These are phyloP conservation scores for Plasmodium coatneyi DNA, from an alignment of 169 alveolate species.

Conservation along the genomic window DNA sequence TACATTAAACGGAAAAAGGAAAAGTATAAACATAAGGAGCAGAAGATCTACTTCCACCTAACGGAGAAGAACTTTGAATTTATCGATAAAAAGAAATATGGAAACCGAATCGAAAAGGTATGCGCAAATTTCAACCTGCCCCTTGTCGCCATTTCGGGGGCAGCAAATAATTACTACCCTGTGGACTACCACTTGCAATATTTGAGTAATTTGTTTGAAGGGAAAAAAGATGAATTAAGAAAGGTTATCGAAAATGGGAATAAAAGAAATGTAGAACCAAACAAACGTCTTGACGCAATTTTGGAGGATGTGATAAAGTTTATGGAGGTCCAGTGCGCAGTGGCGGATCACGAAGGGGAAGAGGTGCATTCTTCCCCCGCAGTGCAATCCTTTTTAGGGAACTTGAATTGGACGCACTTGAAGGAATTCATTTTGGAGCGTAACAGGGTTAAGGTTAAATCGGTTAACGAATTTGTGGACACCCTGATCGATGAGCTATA, in stretches of 20 bases:
- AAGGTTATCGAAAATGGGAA: constrained; percentile 31
- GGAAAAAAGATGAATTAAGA: constrained; percentile 3
- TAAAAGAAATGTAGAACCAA: background rate
- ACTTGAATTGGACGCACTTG: constrained; percentile 10
- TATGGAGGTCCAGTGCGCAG: background rate
- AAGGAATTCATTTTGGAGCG: constrained; percentile 42
- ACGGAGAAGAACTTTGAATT: constrained; percentile 40
- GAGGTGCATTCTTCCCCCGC: background rate
- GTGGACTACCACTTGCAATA: constrained; percentile 63
- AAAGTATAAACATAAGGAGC: constrained; percentile 1
- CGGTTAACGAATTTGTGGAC: background rate
- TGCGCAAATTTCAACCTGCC: constrained; percentile 35
- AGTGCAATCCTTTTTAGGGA: constrained; percentile 6
- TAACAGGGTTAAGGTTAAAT: constrained; percentile 9
- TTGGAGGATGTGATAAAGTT: constrained; percentile 7
- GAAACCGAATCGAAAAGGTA: constrained; percentile 6
- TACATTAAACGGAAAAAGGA: constrained; percentile 24
- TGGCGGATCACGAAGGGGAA: background rate
- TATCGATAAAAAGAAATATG: constrained; percentile 20
- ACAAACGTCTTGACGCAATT: background rate
- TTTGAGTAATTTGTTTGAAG: constrained; percentile 32
- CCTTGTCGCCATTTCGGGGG: background rate
- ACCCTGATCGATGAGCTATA: constrained; percentile 51
- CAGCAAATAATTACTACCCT: constrained; percentile 53
- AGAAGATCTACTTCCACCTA: constrained; percentile 38